Percentiles rank a stretch among this genome's conserved stretches.
Evolutionary conservation across 164 flowering plant genomes (phyloP).

Genomic region (Cinnamomum micranthum): DNA sequence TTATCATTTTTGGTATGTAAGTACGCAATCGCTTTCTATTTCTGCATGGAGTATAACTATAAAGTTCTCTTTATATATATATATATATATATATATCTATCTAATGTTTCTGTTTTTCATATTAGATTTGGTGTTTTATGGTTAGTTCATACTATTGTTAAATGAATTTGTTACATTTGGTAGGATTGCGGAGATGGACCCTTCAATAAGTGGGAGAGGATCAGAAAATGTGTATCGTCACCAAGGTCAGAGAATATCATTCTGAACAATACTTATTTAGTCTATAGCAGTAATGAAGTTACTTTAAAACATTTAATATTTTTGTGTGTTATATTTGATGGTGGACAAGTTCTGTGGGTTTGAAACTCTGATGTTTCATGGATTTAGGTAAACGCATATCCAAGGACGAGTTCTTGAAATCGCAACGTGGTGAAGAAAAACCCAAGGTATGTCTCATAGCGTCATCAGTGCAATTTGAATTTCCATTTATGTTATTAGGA

Average conservation of each 20-base stretch:
- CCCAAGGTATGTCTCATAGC: slow-evolving; percentile 62
- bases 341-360: background rate
- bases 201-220: slow-evolving; percentile 60
- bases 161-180: background rate
- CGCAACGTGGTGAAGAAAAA: slow-evolving; percentile 66
- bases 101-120: too few species aligned
- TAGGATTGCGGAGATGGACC: slow-evolving; percentile 77
- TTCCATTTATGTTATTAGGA: background rate
- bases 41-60: too few species aligned
- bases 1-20: too few species aligned
- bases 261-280: slow-evolving; percentile 8
- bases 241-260: slow-evolving; percentile 36
- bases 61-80: too few species aligned
- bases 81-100: too few species aligned
- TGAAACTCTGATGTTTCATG: background rate
- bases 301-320: background rate
- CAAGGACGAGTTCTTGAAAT: slow-evolving; percentile 65
- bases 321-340: background rate
- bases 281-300: background rate
- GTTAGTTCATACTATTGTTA: background rate
- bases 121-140: background rate
- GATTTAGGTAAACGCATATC: slow-evolving; percentile 69
- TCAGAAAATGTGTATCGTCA: slow-evolving; percentile 81
- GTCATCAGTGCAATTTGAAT: background rate
- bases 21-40: too few species aligned